Percentiles rank a stretch among this genome's conserved stretches.
phyloP scores from a whole-genome alignment of 2,329 filamentous ascomycete species.

The Fonsecaea erecta region DNA sequence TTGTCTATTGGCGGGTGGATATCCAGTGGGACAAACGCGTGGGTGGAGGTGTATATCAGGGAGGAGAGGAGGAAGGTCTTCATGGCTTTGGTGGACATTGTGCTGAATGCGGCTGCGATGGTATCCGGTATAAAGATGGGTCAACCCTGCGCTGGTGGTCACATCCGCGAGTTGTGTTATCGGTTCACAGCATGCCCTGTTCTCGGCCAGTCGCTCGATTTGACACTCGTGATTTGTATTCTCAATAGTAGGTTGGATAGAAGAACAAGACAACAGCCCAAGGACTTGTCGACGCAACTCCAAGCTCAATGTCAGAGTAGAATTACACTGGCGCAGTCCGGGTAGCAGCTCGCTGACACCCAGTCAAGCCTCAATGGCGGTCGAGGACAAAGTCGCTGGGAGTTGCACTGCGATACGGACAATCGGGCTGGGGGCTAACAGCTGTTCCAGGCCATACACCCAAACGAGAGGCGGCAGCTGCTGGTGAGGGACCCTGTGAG shows the following conservation, averaged over 20 bases:
- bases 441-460: neutral
- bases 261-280: neutral
- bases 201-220: neutral
- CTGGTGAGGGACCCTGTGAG: constrained; percentile 19
- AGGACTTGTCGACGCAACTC: neutral
- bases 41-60: constrained; percentile 25
- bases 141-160: neutral
- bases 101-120: neutral
- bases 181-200: neutral
- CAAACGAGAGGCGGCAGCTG: neutral
- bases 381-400: neutral
- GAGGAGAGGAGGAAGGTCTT: constrained; percentile 26
- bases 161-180: neutral
- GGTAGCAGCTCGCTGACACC: neutral
- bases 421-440: neutral
- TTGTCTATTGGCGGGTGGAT: constrained; percentile 17
- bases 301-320: neutral
- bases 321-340: neutral
- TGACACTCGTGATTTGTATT: neutral
- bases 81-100: neutral
- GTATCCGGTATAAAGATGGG: neutral
- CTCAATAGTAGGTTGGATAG: neutral
- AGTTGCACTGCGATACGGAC: neutral
- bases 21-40: constrained; percentile 27
- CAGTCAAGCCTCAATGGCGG: neutral